A percentile compares a stretch with the other conserved stretches of the same genome.
These are phyloP conservation scores for Mrakia hoshinonis DNA, from an alignment of 768 basidiomycete genomes.

Conservation along the genomic window DNA sequence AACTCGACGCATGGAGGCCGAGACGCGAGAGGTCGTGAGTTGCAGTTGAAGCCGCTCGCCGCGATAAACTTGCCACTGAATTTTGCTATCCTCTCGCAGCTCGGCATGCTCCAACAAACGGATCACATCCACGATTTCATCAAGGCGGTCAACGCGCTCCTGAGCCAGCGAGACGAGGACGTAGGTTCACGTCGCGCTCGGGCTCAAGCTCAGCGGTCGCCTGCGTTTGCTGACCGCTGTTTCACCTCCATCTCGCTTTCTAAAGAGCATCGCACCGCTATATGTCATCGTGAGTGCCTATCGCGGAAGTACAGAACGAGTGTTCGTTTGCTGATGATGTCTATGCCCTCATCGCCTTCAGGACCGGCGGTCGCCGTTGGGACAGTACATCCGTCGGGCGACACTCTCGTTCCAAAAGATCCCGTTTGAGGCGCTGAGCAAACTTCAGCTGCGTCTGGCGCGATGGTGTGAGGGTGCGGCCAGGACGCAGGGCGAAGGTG, in stretches of 20 bases:
- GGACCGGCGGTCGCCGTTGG: constrained; percentile 69
- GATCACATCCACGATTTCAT: constrained; percentile 33
- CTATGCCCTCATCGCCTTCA: constrained; percentile 34
- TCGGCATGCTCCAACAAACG: not conserved
- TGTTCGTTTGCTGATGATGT: too few relatives aligned
- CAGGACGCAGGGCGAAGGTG: constrained; percentile 49
- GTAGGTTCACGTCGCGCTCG: constrained; percentile 34
- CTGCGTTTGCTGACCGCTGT: not conserved
- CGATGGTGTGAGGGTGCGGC: constrained; percentile 57
- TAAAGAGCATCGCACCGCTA: not conserved
- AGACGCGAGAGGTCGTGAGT: not conserved
- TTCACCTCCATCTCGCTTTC: not conserved
- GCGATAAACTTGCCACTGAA: not conserved
- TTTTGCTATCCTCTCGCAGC: not conserved
- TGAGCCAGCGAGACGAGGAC: constrained; percentile 54
- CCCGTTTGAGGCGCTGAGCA: constrained; percentile 61
- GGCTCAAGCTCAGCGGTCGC: not conserved
- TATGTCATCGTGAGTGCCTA: not conserved
- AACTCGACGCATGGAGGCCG: not conserved
- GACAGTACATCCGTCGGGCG: constrained; percentile 70
- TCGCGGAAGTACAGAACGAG: not conserved
- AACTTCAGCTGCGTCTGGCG: constrained; percentile 59
- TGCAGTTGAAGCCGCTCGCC: not conserved
- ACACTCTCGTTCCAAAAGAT: constrained; percentile 66
- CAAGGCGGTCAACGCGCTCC: constrained; percentile 53